Evolutionary conservation across 2,329 filamentous ascomycete species (phyloP).

Genomic region (Fusarium brachygibbosum): DNA sequence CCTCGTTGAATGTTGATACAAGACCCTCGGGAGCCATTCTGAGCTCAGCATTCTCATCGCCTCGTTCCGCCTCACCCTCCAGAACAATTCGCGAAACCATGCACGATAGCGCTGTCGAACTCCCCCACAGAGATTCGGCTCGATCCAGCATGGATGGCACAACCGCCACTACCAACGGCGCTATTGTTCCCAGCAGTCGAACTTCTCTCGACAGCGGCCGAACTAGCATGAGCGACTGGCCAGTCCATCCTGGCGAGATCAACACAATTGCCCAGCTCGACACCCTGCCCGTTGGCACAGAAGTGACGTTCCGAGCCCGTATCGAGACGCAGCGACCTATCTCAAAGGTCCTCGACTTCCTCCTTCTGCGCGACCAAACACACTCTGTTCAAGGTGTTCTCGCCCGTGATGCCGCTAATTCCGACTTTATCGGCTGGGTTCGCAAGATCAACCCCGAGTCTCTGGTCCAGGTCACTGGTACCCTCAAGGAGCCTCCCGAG

Average conservation of each 20-base stretch:
- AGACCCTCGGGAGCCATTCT: constrained; percentile 28
- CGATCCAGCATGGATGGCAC: constrained; percentile 51
- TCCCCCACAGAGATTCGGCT: constrained; percentile 45
- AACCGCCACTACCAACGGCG: constrained; percentile 24
- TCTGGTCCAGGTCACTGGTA: constrained; percentile 81
- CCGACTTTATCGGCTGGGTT: constrained; percentile 87
- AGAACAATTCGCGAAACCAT: constrained; percentile 41
- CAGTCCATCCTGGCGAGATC: constrained; percentile 57
- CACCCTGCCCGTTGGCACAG: constrained; percentile 54
- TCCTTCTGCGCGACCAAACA: constrained; percentile 87
- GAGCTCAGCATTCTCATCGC: constrained; percentile 26
- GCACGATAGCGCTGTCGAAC: constrained; percentile 53
- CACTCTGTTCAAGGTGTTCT: constrained; percentile 88
- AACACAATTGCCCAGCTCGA: constrained; percentile 57
- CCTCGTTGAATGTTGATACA: constrained; percentile 18
- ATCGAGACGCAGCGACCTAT: constrained; percentile 78
- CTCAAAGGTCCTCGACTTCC: constrained; percentile 85
- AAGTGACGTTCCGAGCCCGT: constrained; percentile 59
- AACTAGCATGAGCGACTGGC: constrained; percentile 56
- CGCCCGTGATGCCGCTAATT: constrained; percentile 57
- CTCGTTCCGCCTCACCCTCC: constrained; percentile 23
- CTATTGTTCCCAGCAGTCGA: constrained; percentile 40
- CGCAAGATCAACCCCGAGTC: constrained; percentile 85
- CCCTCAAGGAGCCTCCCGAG: constrained; percentile 79
- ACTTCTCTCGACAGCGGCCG: constrained; percentile 56